A percentile compares a stretch with the other conserved stretches of the same genome.
Conservation (phyloP, 1,139 yeast genomes). For the Debaryomycetaceae sp. region DNA sequence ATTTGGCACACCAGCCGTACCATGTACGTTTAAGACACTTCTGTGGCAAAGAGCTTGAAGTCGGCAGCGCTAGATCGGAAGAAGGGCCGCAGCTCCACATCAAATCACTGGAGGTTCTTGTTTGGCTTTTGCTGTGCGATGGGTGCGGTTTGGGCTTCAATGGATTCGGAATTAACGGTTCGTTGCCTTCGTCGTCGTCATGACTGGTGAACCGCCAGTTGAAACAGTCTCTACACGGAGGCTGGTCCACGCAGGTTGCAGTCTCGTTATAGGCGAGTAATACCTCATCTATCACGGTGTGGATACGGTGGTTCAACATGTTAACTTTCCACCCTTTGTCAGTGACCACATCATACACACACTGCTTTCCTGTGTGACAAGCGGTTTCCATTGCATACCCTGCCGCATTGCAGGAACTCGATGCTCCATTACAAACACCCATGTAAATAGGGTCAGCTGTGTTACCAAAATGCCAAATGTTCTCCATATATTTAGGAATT, state of each 20-base stretch:
- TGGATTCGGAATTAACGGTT: slow-evolving; percentile 39
- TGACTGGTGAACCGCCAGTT: slow-evolving; percentile 81
- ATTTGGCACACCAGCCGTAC: slow-evolving; percentile 46
- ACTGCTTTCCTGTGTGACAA: slow-evolving; percentile 88
- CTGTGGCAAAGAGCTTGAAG: slow-evolving; percentile 15
- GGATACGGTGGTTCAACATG: slow-evolving; percentile 83
- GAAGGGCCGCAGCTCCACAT: background rate
- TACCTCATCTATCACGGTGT: slow-evolving; percentile 84
- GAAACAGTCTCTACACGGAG: slow-evolving; percentile 85
- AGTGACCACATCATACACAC: slow-evolving; percentile 84
- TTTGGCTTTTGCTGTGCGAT: background rate
- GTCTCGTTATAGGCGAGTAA: slow-evolving; percentile 70
- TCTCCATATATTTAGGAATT: slow-evolving; percentile 70
- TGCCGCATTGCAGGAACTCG: slow-evolving; percentile 83
- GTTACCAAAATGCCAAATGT: slow-evolving; percentile 93
- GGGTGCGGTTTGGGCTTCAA: slow-evolving; percentile 19
- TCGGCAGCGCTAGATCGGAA: slow-evolving; percentile 10
- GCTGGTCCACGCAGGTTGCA: slow-evolving; percentile 69
- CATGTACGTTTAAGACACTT: slow-evolving; percentile 43
- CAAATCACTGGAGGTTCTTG: background rate
- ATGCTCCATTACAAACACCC: slow-evolving; percentile 97
- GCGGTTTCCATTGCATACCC: slow-evolving; percentile 98
- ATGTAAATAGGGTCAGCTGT: slow-evolving; percentile 95
- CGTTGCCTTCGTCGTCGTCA: slow-evolving; percentile 39
- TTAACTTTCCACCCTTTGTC: slow-evolving; percentile 93